Conservation (phyloP, 495 filamentous ascomycete species). For the Aspergillus nanangensis region DNA sequence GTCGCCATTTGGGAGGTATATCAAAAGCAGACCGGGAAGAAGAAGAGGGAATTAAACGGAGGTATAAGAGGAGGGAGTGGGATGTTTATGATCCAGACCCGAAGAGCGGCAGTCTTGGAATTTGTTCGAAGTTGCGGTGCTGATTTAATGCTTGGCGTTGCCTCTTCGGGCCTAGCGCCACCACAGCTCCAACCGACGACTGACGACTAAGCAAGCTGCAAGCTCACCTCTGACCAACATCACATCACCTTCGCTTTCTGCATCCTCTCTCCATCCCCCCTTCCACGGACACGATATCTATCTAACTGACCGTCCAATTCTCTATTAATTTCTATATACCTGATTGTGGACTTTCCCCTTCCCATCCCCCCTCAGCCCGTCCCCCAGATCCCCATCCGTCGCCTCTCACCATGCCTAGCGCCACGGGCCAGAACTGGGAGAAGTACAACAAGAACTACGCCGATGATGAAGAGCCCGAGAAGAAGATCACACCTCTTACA, state of each 20-base stretch:
- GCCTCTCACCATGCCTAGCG: conserved; percentile 70
- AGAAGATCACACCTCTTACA: conserved; percentile 95
- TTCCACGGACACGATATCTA: no score
- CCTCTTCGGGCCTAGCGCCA: conserved; percentile 41
- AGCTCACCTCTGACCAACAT: conserved; percentile 28
- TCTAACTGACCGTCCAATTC: no score
- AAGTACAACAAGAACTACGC: conserved; percentile 96
- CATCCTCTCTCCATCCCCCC: conserved; percentile 11
- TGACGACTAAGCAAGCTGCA: conserved; percentile 23
- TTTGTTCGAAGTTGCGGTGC: conserved; percentile 53
- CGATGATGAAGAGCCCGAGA: conserved; percentile 95
- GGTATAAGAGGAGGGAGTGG: conserved; percentile 2
- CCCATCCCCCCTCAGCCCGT: not conserved
- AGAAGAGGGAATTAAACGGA: conserved; percentile 14
- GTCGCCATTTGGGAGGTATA: conserved; percentile 59
- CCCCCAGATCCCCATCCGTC: conserved; percentile 18
- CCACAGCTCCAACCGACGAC: conserved; percentile 17
- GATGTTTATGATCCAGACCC: conserved; percentile 9
- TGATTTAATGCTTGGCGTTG: conserved; percentile 33
- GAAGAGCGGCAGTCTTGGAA: conserved; percentile 32
- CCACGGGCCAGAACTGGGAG: conserved; percentile 92
- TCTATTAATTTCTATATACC: no score
- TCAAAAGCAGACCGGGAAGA: conserved; percentile 4
- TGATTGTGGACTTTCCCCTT: not conserved
- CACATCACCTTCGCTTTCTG: conserved; percentile 15